Evolutionary conservation across 441 rosid species (phyloP).

Genomic region (Hura crepitans): DNA sequence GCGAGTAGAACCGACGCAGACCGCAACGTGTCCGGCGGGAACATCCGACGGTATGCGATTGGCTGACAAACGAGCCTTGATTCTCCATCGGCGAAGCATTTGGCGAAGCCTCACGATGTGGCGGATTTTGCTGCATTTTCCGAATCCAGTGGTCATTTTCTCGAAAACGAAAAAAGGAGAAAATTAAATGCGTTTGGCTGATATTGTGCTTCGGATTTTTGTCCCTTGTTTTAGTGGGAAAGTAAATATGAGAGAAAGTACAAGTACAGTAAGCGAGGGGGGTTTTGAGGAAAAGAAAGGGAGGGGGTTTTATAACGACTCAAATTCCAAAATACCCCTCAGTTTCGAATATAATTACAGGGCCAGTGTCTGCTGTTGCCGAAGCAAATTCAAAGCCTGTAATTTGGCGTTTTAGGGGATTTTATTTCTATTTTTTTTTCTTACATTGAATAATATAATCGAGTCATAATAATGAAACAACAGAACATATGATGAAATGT

Average conservation of each 20-base stretch:
- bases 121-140: constrained; percentile 83
- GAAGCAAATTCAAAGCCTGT: constrained; percentile 6
- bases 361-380: constrained; percentile 22
- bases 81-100: constrained; percentile 77
- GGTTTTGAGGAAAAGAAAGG: constrained; percentile 14
- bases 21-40: constrained; percentile 88
- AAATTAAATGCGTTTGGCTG: background rate
- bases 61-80: constrained; percentile 67
- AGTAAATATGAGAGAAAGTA: background rate
- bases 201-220: constrained; percentile 8
- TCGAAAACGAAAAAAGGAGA: background rate
- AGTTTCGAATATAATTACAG: constrained; percentile 39
- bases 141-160: constrained; percentile 51
- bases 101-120: constrained; percentile 85
- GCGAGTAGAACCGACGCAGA: constrained; percentile 60
- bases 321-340: constrained; percentile 25
- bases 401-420: constrained; percentile 21
- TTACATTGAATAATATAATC: background rate
- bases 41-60: constrained; percentile 64
- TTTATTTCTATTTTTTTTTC: background rate
- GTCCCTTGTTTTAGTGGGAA: background rate
- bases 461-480: constrained; percentile 9
- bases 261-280: constrained; percentile 22
- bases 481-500: constrained; percentile 6
- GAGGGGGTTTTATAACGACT: constrained; percentile 36